Percentiles rank a stretch among this genome's conserved stretches.
phyloP scores from a whole-genome alignment of 176 grass and related monocot genomes.

The Carex myosuroides region DNA sequence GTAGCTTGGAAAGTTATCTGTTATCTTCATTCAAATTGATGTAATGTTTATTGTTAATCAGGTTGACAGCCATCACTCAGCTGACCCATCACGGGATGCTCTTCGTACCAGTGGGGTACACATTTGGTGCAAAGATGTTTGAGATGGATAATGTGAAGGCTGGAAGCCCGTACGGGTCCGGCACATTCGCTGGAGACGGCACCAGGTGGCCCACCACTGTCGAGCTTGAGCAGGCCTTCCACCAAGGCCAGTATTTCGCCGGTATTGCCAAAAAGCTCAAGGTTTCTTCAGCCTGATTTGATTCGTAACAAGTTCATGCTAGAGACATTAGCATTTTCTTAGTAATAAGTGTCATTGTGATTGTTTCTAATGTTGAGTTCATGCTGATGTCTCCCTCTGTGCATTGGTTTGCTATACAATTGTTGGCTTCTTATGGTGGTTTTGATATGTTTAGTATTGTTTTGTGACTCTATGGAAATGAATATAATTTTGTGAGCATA shows the following conservation, averaged over 20 bases:
- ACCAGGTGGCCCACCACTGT: slow-evolving; percentile 55
- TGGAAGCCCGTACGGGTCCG: slow-evolving; percentile 75
- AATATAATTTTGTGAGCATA: background rate
- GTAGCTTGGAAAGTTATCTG: no score
- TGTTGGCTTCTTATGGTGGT: slow-evolving; percentile 16
- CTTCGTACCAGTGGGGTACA: slow-evolving; percentile 72
- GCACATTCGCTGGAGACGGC: slow-evolving; percentile 71
- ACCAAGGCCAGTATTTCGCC: slow-evolving; percentile 82
- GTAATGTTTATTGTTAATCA: slow-evolving; percentile 20
- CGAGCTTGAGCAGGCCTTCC: slow-evolving; percentile 91
- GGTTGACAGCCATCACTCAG: slow-evolving; percentile 74
- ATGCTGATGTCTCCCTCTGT: background rate
- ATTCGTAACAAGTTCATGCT: background rate
- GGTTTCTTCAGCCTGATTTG: slow-evolving; percentile 22
- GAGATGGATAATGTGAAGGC: slow-evolving; percentile 86
- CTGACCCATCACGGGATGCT: slow-evolving; percentile 81
- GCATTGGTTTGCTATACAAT: slow-evolving; percentile 1
- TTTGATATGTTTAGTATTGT: slow-evolving; percentile 6
- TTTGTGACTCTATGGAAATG: slow-evolving; percentile 17
- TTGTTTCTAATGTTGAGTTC: background rate
- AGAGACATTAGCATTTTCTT: slow-evolving; percentile 17
- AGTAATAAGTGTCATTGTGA: slow-evolving; percentile 3
- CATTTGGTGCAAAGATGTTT: slow-evolving; percentile 82
- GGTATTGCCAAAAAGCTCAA: slow-evolving; percentile 79
- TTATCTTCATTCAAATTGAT: background rate